Percentiles rank a stretch among this genome's conserved stretches.
Conservation (phyloP, 2,329 filamentous ascomycete genomes). For the Dryadomyces quercus-mongolicae region DNA sequence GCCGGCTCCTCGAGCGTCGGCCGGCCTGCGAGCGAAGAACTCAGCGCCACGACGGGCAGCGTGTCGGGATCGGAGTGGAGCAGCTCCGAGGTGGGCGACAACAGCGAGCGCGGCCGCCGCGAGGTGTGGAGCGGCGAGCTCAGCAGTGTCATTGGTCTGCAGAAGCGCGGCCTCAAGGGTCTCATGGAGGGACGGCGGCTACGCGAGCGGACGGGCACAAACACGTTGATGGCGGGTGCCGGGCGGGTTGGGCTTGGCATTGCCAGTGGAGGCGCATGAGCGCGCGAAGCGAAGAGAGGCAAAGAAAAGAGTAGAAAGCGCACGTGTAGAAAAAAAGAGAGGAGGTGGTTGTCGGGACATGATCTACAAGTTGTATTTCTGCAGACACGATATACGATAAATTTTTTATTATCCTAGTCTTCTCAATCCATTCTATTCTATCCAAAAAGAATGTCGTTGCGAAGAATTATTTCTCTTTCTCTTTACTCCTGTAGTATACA, state of each 20-base stretch:
- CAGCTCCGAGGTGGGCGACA: slow-evolving; percentile 41
- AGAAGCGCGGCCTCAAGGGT: slow-evolving; percentile 83
- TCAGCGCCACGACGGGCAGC: slow-evolving; percentile 34
- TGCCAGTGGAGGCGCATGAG: slow-evolving; percentile 7
- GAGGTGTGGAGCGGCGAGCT: slow-evolving; percentile 74
- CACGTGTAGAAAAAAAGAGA: too few relatives aligned
- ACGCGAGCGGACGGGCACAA: slow-evolving; percentile 53
- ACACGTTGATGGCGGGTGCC: slow-evolving; percentile 2
- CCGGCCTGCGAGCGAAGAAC: slow-evolving; percentile 32
- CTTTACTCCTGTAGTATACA: too few relatives aligned
- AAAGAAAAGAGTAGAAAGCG: too few relatives aligned
- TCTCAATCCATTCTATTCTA: too few relatives aligned
- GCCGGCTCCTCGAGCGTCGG: slow-evolving; percentile 14
- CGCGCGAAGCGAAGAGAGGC: too few relatives aligned
- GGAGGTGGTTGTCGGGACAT: too few relatives aligned
- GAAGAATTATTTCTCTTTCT: too few relatives aligned
- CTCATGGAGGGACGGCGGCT: slow-evolving; percentile 90
- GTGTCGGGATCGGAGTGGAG: slow-evolving; percentile 44
- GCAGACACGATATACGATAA: too few relatives aligned
- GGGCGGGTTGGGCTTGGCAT: slow-evolving; percentile 12
- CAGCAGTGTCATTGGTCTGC: slow-evolving; percentile 84
- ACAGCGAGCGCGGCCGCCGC: slow-evolving; percentile 33
- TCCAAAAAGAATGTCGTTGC: too few relatives aligned
- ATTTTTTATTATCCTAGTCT: too few relatives aligned
- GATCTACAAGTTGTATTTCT: too few relatives aligned